Percentiles rank a stretch among this genome's conserved stretches.
phyloP scores from a whole-genome alignment of 2,329 filamentous ascomycete genomes.

The Sporothrix humicola region DNA sequence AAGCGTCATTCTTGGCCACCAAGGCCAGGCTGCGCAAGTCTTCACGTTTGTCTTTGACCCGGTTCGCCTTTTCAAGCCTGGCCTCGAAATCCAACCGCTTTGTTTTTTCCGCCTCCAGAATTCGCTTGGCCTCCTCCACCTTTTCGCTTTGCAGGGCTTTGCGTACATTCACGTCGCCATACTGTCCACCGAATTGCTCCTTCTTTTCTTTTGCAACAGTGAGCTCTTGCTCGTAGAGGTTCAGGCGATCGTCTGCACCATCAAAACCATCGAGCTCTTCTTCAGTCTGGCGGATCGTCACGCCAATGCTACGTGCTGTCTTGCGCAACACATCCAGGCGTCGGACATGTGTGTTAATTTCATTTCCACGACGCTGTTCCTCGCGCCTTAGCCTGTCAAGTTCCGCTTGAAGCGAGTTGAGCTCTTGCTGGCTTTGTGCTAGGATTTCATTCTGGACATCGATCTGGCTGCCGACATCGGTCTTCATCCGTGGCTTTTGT shows the following conservation, averaged over 20 bases:
- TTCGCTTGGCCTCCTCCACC: constrained; percentile 49
- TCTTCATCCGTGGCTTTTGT: constrained; percentile 74
- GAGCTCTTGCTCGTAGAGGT: constrained; percentile 63
- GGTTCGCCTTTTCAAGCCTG: constrained; percentile 61
- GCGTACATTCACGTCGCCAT: constrained; percentile 56
- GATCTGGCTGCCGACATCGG: constrained; percentile 73
- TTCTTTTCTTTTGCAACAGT: constrained; percentile 54
- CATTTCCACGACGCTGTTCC: constrained; percentile 55
- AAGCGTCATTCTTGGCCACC: constrained; percentile 65
- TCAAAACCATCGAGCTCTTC: constrained; percentile 70
- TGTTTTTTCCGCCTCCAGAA: constrained; percentile 44
- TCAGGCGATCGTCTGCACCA: constrained; percentile 70
- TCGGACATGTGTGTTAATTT: constrained; percentile 56
- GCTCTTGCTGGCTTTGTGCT: constrained; percentile 60
- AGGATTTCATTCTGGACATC: constrained; percentile 56
- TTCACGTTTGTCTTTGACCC: constrained; percentile 56
- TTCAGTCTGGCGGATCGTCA: constrained; percentile 58
- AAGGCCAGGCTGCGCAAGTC: constrained; percentile 61
- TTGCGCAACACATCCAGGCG: constrained; percentile 53
- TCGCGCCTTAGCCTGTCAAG: constrained; percentile 55
- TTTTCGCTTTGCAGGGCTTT: constrained; percentile 56
- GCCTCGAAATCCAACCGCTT: constrained; percentile 50
- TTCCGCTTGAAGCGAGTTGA: constrained; percentile 58
- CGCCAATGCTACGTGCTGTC: constrained; percentile 64
- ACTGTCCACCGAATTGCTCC: constrained; percentile 60